Percentiles rank a stretch among this genome's conserved stretches.
phyloP scores from a whole-genome alignment of 768 basidiomycete species.

The Cubamyces lactineus region DNA sequence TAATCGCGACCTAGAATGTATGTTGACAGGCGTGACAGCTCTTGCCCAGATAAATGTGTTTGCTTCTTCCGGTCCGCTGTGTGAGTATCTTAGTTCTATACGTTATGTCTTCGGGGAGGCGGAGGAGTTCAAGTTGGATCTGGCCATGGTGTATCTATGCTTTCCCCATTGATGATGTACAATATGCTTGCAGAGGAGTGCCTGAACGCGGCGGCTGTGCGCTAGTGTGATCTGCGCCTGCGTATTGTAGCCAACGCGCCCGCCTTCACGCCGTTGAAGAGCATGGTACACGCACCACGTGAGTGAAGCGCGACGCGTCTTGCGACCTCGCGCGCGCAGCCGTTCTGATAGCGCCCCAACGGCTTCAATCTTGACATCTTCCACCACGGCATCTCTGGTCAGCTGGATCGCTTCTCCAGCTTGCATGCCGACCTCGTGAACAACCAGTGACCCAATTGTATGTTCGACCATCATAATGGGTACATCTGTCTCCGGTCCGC shows the following conservation, averaged over 20 bases:
- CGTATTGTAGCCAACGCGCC: background rate
- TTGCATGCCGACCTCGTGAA: slow-evolving; percentile 16
- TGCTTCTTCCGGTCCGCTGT: background rate
- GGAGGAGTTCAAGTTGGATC: background rate
- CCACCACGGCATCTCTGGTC: slow-evolving; percentile 16
- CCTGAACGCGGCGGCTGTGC: background rate
- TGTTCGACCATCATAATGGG: slow-evolving; percentile 6
- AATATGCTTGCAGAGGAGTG: background rate
- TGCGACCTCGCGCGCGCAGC: background rate
- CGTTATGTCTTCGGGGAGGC: background rate
- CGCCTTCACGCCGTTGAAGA: background rate
- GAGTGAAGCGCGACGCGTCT: slow-evolving; percentile 13
- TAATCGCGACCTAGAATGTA: too few relatives aligned
- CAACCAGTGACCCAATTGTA: background rate
- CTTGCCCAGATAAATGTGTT: background rate
- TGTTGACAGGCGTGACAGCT: too few relatives aligned
- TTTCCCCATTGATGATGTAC: slow-evolving; percentile 9
- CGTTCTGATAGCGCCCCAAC: slow-evolving; percentile 10
- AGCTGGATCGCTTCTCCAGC: slow-evolving; percentile 12
- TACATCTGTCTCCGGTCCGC: slow-evolving; percentile 19
- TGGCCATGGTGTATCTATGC: slow-evolving; percentile 15
- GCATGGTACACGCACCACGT: slow-evolving; percentile 13
- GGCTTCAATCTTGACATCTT: slow-evolving; percentile 3
- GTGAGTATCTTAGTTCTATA: background rate
- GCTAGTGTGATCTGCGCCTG: background rate